Evolutionary conservation across 2,329 filamentous ascomycete genomes (phyloP), one percentile per base, ranked within the genome.

Genomic region (Chalaropsis ovoidea): DNA sequence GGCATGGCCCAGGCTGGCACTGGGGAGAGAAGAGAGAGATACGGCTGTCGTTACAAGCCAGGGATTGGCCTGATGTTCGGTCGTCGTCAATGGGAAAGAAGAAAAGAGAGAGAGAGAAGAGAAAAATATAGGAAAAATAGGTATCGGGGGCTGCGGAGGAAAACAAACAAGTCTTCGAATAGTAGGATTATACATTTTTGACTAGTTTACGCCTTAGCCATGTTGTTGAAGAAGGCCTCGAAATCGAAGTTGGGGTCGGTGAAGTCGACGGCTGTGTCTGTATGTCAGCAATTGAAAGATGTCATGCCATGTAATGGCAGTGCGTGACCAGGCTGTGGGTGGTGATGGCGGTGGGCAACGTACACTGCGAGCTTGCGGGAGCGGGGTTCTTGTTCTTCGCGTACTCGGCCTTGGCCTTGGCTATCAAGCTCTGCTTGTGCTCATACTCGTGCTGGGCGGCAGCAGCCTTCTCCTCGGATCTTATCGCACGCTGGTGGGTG

Each of bases 231-330:
- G 76, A 85, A 90, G 71, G 88, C 86, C 81, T 97, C 93, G 71
- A 97, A 82, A 76, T 99, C 92, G 79, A 97, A 97, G 74, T 91
- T 90, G 74, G 91, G 86, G 79, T 94, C 86, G 74, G 87, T 84
- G 68, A 87, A 87, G 78, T 97, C 66, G 19, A 65, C 41, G 19
- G 66, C 64, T 65, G 41, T 41, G 52, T 35, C 19, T 42, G 27
- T 10, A 60, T 35, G 35, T 56, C 35, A 63, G 64, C 15, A 47
- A 7, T n/a, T 24, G 60, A 13, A 22, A 19, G 19, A n/a, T 11
- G 22, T 7, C 10, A n/a, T 22, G n/a, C 2, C 1, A 63, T 62
- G 39, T 15, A 17, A 35, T 35, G 47, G 19, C 11, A 35, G 45
- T n/a, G n/a, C n/a, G n/a, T n/a, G n/a, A n/a, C n/a, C n/a, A n/a